Base-by-base conservation (phyloP, 2,329 filamentous ascomycete genomes). In the Colletotrichum sp. region DNA sequence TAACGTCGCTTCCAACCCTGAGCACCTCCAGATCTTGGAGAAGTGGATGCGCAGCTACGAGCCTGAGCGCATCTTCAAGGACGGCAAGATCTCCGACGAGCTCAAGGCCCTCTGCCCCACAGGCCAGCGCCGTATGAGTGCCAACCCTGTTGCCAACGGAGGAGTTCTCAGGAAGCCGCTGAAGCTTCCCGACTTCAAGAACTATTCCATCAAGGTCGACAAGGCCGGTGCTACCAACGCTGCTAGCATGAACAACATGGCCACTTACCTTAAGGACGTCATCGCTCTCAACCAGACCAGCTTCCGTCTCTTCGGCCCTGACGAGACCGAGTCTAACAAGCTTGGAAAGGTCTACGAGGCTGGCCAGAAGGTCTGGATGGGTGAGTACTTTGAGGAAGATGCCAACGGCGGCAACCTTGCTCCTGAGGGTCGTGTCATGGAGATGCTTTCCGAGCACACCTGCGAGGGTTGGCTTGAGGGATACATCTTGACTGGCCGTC, bases 291-390 rank as follows among this genome's bases (percentile, higher is more conserved):
- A 96, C 80, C 87, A 85, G 78, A 87, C 86, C 73, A 93, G 90
- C 81, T 96, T 96, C 88, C 93, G 94, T 58, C 87, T 96, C 8
- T 95, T 95, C 78, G 94, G 94, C 0, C 94, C 94, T 0, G 94
- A 96, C 80, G 94, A 96, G 88, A 96, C 94, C 0, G 92, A 96
- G 82, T 95, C 93, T 26, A 96, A 96, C 85, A 96, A 96, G 84
- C 90, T 96, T 4, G 89, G 86, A 2, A 89, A 89, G 28, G 92
- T 96, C 61, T 96, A 96, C 82, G 89, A 93, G 73, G 93, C 90
- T 2, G 92, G 92, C 7, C 94, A 95, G 89, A 96, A 96, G 84
- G 93, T 94, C 5, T 96, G 94, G 94, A 88, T 96, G 86, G 94
- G 91, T 8, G 94, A 95, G 66, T 94, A 94, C 82, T 94, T 96